Evolutionary conservation across 2,329 filamentous ascomycete genomes (phyloP).

Genomic region (Lecanicillium sp.): DNA sequence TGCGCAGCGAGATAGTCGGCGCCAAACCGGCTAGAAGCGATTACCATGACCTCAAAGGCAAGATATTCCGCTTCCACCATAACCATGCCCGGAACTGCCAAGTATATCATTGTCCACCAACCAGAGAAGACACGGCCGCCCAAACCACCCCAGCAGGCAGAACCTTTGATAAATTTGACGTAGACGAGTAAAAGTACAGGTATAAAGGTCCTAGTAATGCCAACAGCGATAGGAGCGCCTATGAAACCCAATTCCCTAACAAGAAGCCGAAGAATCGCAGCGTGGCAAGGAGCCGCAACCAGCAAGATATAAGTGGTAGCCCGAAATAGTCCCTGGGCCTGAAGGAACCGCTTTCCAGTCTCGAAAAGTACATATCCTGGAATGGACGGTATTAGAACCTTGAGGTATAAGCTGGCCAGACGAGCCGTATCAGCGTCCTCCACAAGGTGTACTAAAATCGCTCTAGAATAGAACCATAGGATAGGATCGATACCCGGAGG

Average conservation of each 20-base stretch:
- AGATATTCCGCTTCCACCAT: conserved; percentile 94
- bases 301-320: conserved; percentile 71
- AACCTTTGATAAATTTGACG: conserved; percentile 63
- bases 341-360: conserved; percentile 69
- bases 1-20: conserved; percentile 81
- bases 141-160: conserved; percentile 79
- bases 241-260: conserved; percentile 67
- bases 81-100: conserved; percentile 79
- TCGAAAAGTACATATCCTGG: conserved; percentile 73
- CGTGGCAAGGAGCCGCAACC: conserved; percentile 67
- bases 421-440: conserved; percentile 53
- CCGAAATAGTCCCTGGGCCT: conserved; percentile 73
- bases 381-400: conserved; percentile 63
- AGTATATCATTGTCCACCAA: conserved; percentile 73
- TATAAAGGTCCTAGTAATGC: conserved; percentile 68
- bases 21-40: conserved; percentile 73
- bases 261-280: conserved; percentile 68
- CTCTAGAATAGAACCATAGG: conserved; percentile 62
- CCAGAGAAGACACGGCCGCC: conserved; percentile 60
- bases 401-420: conserved; percentile 66
- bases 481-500: too few species aligned
- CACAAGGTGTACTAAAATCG: conserved; percentile 44
- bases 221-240: conserved; percentile 74
- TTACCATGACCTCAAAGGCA: conserved; percentile 83
- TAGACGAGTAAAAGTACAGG: conserved; percentile 69